A percentile compares a stretch with the other conserved stretches of the same genome.
Conservation (phyloP, 2,329 filamentous ascomycete species). For the Pseudocercospora fuligena region DNA sequence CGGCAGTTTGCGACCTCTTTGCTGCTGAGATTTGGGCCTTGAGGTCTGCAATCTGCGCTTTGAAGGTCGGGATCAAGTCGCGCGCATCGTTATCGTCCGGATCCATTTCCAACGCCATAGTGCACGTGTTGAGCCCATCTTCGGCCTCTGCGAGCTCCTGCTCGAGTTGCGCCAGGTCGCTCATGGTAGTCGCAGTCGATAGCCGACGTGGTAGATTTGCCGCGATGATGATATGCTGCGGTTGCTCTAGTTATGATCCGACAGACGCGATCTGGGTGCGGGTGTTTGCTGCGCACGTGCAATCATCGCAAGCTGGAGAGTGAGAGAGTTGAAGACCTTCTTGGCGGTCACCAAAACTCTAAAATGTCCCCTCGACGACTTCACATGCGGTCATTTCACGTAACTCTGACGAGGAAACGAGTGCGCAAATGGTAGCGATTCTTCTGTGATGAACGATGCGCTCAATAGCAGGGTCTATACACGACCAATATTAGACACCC, state of each 20-base stretch:
- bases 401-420: background rate
- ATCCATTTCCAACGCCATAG: conserved; percentile 52
- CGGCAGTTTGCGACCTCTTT: conserved; percentile 41
- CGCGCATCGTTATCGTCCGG: conserved; percentile 79
- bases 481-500: background rate
- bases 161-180: conserved; percentile 74
- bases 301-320: background rate
- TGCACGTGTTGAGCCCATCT: conserved; percentile 35
- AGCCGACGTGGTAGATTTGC: background rate
- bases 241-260: background rate
- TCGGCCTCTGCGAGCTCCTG: conserved; percentile 69
- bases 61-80: conserved; percentile 77
- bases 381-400: background rate
- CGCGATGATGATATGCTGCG: background rate
- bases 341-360: background rate
- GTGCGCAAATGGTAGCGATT: no score
- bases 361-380: background rate
- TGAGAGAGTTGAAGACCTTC: background rate
- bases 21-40: conserved; percentile 82
- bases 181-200: conserved; percentile 31
- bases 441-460: background rate
- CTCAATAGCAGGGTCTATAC: background rate
- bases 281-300: background rate
- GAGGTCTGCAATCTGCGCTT: conserved; percentile 78
- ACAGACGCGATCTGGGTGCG: background rate